These are phyloP conservation scores for Akanthomyces lecanii DNA, from an alignment of 2,329 filamentous ascomycete species.

Conservation along the genomic window DNA sequence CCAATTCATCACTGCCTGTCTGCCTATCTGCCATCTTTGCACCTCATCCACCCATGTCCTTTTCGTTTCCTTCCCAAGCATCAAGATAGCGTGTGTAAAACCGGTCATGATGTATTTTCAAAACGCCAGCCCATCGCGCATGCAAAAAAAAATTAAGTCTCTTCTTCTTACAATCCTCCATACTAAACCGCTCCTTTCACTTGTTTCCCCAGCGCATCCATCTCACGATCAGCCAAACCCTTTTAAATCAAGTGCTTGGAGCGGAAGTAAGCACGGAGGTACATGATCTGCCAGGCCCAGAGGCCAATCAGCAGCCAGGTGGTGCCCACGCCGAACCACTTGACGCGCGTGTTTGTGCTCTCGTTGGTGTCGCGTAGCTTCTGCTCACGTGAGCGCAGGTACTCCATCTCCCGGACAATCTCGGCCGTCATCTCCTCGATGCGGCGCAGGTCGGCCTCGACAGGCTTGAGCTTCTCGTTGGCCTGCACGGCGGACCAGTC, in stretches of 20 bases:
- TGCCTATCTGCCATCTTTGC: not conserved
- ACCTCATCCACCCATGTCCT: not conserved
- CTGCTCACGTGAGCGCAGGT: constrained; percentile 84
- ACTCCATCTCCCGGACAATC: constrained; percentile 93
- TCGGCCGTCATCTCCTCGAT: constrained; percentile 88
- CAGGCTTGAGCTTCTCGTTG: constrained; percentile 94
- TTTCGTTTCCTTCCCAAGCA: not conserved
- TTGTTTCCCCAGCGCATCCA: not conserved
- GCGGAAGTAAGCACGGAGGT: constrained; percentile 95
- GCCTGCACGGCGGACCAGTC: constrained; percentile 97
- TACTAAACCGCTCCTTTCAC: not conserved
- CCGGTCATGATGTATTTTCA: constrained; percentile 11
- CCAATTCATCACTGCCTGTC: not conserved
- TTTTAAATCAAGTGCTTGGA: constrained; percentile 39
- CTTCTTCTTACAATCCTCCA: not conserved
- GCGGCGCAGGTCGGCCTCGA: constrained; percentile 88
- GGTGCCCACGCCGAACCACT: constrained; percentile 95
- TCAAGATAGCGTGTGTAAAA: not conserved
- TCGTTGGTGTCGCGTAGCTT: constrained; percentile 97
- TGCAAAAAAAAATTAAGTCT: not conserved
- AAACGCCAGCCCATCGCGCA: constrained; percentile 12
- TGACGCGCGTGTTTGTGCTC: constrained; percentile 97
- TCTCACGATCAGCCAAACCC: no score
- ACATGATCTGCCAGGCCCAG: constrained; percentile 96
- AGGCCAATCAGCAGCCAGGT: constrained; percentile 86